Evolutionary conservation across 441 rosid species (phyloP).

Genomic region (Gossypium schwendimanii): DNA sequence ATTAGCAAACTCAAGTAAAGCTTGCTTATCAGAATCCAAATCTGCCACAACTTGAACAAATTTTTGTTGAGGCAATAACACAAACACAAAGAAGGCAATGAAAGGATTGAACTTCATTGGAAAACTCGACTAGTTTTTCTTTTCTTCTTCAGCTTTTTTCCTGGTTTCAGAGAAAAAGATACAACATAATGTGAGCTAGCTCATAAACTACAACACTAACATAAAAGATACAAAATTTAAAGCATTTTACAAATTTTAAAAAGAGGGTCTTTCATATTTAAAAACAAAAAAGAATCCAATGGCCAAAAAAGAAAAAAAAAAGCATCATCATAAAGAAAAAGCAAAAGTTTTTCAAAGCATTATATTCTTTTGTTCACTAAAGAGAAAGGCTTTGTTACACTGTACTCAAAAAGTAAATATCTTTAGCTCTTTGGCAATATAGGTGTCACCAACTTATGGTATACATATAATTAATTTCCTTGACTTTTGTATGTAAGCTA

Average conservation of each 20-base stretch:
- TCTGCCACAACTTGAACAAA: slow-evolving; percentile 24
- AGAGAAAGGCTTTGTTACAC: slow-evolving; percentile 7
- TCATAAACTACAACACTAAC: too few species aligned
- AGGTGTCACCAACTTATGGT: slow-evolving; percentile 7
- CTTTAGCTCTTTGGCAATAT: slow-evolving; percentile 5
- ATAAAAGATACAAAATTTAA: too few species aligned
- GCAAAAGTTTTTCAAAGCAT: slow-evolving; percentile 10
- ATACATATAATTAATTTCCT: not conserved
- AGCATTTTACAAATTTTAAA: too few species aligned
- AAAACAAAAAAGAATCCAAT: too few species aligned
- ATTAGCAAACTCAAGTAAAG: slow-evolving; percentile 48
- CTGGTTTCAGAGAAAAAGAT: slow-evolving; percentile 12
- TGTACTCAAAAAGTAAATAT: not conserved
- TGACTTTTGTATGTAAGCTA: not conserved
- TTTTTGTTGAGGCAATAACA: slow-evolving; percentile 6
- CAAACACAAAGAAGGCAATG: slow-evolving; percentile 22
- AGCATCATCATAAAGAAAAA: slow-evolving; percentile 24
- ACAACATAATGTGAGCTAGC: slow-evolving; percentile 9
- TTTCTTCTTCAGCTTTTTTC: not conserved
- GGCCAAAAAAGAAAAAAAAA: too few species aligned
- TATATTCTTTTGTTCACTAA: slow-evolving; percentile 15
- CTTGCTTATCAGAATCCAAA: slow-evolving; percentile 45
- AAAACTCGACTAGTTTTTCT: not conserved
- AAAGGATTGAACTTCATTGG: slow-evolving; percentile 30
- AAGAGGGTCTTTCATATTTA: too few species aligned